Evolutionary conservation across 768 basidiomycete genomes (phyloP), one percentile per base, ranked within the genome.

Genomic region (Pilatotrama ljubarskyi): DNA sequence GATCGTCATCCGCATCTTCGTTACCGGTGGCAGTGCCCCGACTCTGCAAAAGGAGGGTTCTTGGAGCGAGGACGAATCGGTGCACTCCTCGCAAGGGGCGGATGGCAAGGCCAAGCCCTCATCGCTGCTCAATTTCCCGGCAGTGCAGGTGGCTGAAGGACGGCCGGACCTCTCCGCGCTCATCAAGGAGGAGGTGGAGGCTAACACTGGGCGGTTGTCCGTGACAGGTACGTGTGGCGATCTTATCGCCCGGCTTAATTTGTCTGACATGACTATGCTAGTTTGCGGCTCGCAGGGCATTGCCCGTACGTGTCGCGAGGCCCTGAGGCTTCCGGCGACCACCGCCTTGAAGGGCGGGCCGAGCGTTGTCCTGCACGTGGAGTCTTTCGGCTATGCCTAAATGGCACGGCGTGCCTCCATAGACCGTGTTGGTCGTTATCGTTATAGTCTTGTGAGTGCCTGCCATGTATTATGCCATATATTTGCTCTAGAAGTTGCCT

Each of bases 251-350:
- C 29, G 29, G 20, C 10, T 11, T 9, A 24, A 4, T 22, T 22
- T 17, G 10, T 20, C 42, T 43, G 14, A 47, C 18, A 20, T n/a
- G 13, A 1, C 3, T 4, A 13, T 32, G n/a, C 49, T 13, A 85
- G 83, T 84, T 0, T 85, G 83, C 50, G 84, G 84, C 3, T 77
- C 81, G 0, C 71, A 72, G 22, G 69, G 71, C 3, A 60, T 84
- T 15, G 68, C 77, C 0, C 64, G 69, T 32, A 65, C 73, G 1
- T 81, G 80, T 18, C 75, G 78, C 5, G 51, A 61, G 0, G 78
- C 78, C 2, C 50, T 85, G 50, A 72, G 78, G 8, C 65, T 70
- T 17, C 75, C 76, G 7, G 69, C 76, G 2, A 68, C 64, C n/a
- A 69, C 79, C 3, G 64, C 63, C 20, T 58, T 81, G 26, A 69